phyloP scores from a whole-genome alignment of 2,329 filamentous ascomycete genomes.

The Ophidiomyces ophidiicola region DNA sequence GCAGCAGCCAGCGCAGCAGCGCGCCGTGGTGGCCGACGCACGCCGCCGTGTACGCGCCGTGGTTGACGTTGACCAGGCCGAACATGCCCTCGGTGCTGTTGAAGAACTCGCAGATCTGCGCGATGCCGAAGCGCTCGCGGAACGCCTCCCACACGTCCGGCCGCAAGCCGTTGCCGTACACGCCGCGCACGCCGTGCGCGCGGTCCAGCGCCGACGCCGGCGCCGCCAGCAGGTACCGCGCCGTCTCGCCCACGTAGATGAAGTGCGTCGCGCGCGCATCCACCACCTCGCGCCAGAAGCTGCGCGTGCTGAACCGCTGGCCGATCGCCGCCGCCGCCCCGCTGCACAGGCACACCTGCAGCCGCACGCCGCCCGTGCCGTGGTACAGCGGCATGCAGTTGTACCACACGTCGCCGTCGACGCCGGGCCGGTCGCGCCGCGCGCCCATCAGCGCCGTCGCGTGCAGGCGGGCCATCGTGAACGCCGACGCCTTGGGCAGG shows the following conservation, averaged over 20 bases:
- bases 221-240: conserved; percentile 58
- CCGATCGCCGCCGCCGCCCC: conserved; percentile 36
- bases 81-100: conserved; percentile 64
- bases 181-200: conserved; percentile 35
- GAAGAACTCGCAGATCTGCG: conserved; percentile 60
- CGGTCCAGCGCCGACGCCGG: conserved; percentile 40
- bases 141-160: conserved; percentile 59
- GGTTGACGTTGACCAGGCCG: conserved; percentile 46
- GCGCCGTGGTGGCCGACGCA: conserved; percentile 61
- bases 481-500: conserved; percentile 57
- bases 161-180: conserved; percentile 39
- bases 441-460: conserved; percentile 27
- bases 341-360: conserved; percentile 43
- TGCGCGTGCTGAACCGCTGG: conserved; percentile 49
- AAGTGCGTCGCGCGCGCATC: conserved; percentile 57
- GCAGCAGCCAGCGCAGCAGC: conserved; percentile 42
- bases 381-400: conserved; percentile 69
- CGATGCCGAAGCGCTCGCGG: conserved; percentile 27
- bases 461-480: conserved; percentile 42
- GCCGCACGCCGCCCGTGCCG: conserved; percentile 54
- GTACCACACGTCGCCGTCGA: conserved; percentile 51
- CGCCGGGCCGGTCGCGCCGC: conserved; percentile 21
- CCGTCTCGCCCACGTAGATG: conserved; percentile 66
- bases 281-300: conserved; percentile 61
- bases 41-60: conserved; percentile 50